Evolutionary conservation across 2,329 filamentous ascomycete species (phyloP).

Genomic region (Pezicula rhizophila): DNA sequence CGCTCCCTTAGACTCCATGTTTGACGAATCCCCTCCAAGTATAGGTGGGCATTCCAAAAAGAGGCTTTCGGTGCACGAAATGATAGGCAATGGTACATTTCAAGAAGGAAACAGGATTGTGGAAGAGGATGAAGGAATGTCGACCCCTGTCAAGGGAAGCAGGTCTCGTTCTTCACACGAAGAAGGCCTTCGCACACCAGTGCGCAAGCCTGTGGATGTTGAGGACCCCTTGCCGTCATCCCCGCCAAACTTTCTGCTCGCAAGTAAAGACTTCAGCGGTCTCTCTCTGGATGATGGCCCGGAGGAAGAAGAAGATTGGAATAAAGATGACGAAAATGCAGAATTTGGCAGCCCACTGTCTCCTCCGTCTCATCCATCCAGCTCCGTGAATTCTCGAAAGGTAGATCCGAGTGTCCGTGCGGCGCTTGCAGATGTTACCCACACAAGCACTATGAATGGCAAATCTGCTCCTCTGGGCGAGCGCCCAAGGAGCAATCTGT

Average conservation of each 20-base stretch:
- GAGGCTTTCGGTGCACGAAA: constrained; percentile 26
- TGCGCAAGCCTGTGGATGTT: constrained; percentile 11
- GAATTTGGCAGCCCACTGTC: constrained; percentile 51
- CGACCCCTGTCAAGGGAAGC: constrained; percentile 38
- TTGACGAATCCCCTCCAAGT: constrained; percentile 69
- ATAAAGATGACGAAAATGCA: constrained; percentile 47
- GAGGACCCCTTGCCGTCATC: constrained; percentile 19
- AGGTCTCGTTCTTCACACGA: constrained; percentile 12
- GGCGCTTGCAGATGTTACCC: constrained; percentile 47
- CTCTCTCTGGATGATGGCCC: constrained; percentile 52
- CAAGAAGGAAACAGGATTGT: constrained; percentile 53
- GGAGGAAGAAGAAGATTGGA: constrained; percentile 61
- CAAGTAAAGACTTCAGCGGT: constrained; percentile 37
- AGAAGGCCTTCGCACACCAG: constrained; percentile 13
- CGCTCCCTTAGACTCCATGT: constrained; percentile 72
- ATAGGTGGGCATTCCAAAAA: constrained; percentile 37
- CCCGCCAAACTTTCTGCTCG: constrained; percentile 25
- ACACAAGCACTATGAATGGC: constrained; percentile 35
- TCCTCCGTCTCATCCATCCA: constrained; percentile 37
- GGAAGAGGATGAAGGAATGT: constrained; percentile 54
- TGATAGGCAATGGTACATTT: constrained; percentile 34
- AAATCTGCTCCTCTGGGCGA: constrained; percentile 32
- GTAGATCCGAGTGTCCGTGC: constrained; percentile 48
- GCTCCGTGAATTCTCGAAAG: constrained; percentile 46
- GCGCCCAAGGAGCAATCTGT: constrained; percentile 61